Evolutionary conservation across 2,329 filamentous ascomycete genomes (phyloP), one percentile per base, ranked within the genome.

Genomic region (Nigrograna mackinnonii): DNA sequence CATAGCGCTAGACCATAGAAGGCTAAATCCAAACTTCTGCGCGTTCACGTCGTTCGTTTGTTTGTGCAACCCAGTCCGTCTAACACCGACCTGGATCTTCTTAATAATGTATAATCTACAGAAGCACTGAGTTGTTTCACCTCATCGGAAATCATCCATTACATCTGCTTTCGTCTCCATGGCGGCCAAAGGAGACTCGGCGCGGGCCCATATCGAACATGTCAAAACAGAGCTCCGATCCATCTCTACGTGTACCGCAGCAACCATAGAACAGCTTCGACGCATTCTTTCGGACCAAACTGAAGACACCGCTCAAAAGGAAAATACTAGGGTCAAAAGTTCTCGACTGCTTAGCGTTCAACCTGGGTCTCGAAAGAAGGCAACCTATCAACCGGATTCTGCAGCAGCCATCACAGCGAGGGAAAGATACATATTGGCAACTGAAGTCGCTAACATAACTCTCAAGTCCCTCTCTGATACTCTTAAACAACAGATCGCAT

Each of bases 391-490:
- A 57, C 52, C 60, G 46, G 44, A 51, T 3, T 50, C 58, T 55
- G 51, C 66, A 47, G 52, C 74, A 22, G 64, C 43, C n/a, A 64
- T 86, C 21, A 70, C 77, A 4, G 61, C 74, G 4, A 81, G 79
- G 54, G 85, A 89, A 44, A 82, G 79, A 63, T 83, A 83, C 37
- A 74, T 80, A 33, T 70, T 91, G 24, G 87, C 87, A 11, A 89
- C 87, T 0, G 81, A 90, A 47, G 75, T 89, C 24, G 82, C 90
- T 56, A 92, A 91, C 62, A 73, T 75, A 5, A 78, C 84, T 1
- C 74, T 91, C 28, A 90, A 87, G 57, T 76, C 79, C 7, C 75
- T 92, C 3, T 77, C 78, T n/a, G 83, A 87, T 42, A 83, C 83
- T 0, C 75, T 83, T 16, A 90, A 84, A 60, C n/a, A n/a, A n/a